Percentiles rank a stretch among this genome's conserved stretches.
Evolutionary conservation across 305 asterid species (phyloP).

Genomic region (Solanum aculeatissimum): DNA sequence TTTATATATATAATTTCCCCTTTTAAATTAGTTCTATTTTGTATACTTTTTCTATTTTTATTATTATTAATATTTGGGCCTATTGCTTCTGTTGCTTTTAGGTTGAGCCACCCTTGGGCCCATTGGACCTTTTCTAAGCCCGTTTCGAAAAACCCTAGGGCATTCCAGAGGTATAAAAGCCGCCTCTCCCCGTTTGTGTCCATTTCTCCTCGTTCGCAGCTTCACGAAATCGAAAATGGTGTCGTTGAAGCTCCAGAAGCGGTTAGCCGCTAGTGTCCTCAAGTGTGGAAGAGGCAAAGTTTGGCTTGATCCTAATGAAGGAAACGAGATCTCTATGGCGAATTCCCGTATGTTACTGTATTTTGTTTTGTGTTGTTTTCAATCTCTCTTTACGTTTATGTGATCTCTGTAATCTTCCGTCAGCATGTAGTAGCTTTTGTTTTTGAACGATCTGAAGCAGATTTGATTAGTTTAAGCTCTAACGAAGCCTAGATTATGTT

Average conservation of each 20-base stretch:
- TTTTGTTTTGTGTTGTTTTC: neutral
- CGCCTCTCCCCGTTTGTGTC: rapidly evolving
- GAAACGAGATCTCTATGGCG: slow-evolving; percentile 39
- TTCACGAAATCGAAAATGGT: slow-evolving; percentile 17
- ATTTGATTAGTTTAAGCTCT: neutral
- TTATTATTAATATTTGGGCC: no score
- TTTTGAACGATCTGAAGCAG: neutral
- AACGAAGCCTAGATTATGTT: neutral
- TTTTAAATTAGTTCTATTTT: no score
- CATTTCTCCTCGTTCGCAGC: neutral
- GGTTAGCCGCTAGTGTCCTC: slow-evolving; percentile 44
- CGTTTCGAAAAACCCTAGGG: neutral
- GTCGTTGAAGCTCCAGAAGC: slow-evolving; percentile 43
- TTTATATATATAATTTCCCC: no score
- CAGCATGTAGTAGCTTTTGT: neutral
- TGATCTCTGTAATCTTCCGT: neutral
- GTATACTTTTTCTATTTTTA: no score
- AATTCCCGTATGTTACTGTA: slow-evolving; percentile 26
- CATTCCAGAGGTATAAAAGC: neutral
- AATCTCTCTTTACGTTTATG: neutral
- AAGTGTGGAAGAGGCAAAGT: slow-evolving; percentile 44
- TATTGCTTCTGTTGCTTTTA: no score
- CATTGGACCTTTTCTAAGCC: neutral
- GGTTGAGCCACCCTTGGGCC: neutral
- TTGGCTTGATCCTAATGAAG: slow-evolving; percentile 50